A percentile compares a stretch with the other conserved stretches of the same genome.
phyloP scores from a whole-genome alignment of 225 moss, liverwort and hornwort genomes.

The Marchantia polymorpha region DNA sequence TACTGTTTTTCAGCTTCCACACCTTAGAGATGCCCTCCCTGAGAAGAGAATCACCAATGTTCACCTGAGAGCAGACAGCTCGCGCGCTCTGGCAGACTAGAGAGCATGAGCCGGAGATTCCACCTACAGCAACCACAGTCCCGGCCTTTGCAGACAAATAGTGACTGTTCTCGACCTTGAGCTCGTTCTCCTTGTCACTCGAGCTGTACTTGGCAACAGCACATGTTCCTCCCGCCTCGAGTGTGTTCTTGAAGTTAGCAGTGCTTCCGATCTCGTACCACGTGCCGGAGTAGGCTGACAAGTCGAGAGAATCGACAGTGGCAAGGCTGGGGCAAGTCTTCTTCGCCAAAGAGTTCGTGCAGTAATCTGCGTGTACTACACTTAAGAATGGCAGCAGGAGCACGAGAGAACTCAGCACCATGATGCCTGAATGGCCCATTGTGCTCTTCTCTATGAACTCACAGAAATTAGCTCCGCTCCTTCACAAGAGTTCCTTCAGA shows the following conservation, averaged over 20 bases:
- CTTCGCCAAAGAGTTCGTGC: conserved; percentile 21
- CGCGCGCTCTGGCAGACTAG: conserved; percentile 33
- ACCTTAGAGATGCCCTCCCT: conserved; percentile 28
- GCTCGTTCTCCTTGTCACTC: conserved; percentile 4
- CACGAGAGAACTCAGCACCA: not conserved
- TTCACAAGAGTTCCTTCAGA: too few relatives aligned
- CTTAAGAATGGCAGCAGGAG: not conserved
- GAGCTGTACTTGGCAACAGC: conserved; percentile 31
- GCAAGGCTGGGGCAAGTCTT: conserved; percentile 34
- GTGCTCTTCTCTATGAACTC: not conserved
- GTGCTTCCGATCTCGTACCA: conserved; percentile 47
- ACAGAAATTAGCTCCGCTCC: too few relatives aligned
- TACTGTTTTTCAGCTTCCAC: conserved; percentile 14
- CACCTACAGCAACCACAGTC: conserved; percentile 18
- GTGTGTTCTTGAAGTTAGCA: conserved; percentile 37
- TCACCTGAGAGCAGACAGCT: conserved; percentile 25
- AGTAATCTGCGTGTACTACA: conserved; percentile 21
- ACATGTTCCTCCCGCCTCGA: conserved; percentile 37
- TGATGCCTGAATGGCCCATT: not conserved
- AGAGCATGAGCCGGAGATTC: conserved; percentile 26
- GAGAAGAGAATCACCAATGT: conserved; percentile 24
- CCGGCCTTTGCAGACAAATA: conserved; percentile 25
- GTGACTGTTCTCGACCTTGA: conserved; percentile 35
- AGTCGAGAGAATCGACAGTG: conserved; percentile 35
- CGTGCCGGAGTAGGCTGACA: conserved; percentile 26